These are phyloP conservation scores for Lachnellula subtilissima DNA, from an alignment of 2,329 filamentous ascomycete genomes.

Conservation along the genomic window DNA sequence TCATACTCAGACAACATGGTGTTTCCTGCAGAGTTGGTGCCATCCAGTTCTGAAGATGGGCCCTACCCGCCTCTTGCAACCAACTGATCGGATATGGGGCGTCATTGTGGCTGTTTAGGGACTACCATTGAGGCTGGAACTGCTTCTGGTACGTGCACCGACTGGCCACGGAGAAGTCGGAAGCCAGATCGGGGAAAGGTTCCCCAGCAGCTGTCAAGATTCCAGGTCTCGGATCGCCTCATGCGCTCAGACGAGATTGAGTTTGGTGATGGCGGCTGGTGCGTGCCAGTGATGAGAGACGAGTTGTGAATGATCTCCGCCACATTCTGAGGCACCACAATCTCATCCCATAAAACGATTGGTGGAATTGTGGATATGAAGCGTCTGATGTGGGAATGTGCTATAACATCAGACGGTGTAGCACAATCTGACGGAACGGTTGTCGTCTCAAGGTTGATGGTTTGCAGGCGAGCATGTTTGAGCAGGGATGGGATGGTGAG, in stretches of 20 bases:
- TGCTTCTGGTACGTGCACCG: constrained; percentile 5
- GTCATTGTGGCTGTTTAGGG: background rate
- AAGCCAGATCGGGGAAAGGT: background rate
- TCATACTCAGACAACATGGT: constrained; percentile 22
- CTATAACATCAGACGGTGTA: constrained; percentile 7
- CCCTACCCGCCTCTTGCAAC: constrained; percentile 1
- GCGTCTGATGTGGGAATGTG: background rate
- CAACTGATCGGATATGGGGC: background rate
- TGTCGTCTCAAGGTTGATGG: constrained; percentile 16
- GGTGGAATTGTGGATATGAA: background rate
- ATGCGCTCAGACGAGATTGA: constrained; percentile 10
- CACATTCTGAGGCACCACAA: background rate
- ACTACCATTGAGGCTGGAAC: background rate
- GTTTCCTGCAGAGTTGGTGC: constrained; percentile 15
- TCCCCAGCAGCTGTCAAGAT: background rate
- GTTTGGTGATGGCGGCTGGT: background rate
- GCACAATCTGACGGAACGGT: constrained; percentile 3
- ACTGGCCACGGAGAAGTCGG: constrained; percentile 3
- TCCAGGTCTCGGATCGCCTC: constrained; percentile 12
- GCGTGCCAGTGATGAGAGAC: constrained; percentile 12
- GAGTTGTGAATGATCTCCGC: constrained; percentile 10
- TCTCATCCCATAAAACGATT: background rate
- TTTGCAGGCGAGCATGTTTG: constrained; percentile 15
- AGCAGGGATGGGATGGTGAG: constrained; percentile 10
- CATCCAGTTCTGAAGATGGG: constrained; percentile 2